A percentile compares a stretch with the other conserved stretches of the same genome.
These are phyloP conservation scores for Amanita exitialis DNA, from an alignment of 768 basidiomycete species.

Conservation along the genomic window DNA sequence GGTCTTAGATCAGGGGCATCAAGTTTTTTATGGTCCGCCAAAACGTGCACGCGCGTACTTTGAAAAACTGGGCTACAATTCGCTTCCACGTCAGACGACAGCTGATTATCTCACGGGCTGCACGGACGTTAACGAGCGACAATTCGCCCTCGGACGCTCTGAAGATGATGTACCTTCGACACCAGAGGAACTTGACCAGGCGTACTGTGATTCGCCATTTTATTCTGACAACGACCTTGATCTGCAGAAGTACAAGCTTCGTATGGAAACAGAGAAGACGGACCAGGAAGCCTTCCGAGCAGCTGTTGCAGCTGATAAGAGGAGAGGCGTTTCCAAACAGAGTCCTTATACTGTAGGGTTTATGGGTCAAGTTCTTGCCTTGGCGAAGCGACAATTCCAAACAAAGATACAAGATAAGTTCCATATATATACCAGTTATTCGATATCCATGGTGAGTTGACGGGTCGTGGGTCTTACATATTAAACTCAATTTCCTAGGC, in stretches of 20 bases:
- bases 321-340: constrained; percentile 63
- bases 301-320: constrained; percentile 70
- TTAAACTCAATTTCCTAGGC: constrained; percentile 19
- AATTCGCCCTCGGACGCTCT: constrained; percentile 56
- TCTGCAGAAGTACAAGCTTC: constrained; percentile 43
- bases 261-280: constrained; percentile 47
- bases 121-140: constrained; percentile 81
- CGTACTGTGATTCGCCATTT: constrained; percentile 43
- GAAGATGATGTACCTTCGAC: constrained; percentile 52
- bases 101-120: constrained; percentile 81
- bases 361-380: constrained; percentile 57
- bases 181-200: constrained; percentile 55
- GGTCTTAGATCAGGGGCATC: constrained; percentile 70
- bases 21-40: constrained; percentile 74
- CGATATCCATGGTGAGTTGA: constrained; percentile 42
- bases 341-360: constrained; percentile 82
- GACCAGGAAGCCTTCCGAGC: constrained; percentile 73
- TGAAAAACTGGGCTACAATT: constrained; percentile 57
- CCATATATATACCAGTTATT: constrained; percentile 63
- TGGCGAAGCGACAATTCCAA: constrained; percentile 67
- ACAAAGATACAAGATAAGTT: constrained; percentile 69
- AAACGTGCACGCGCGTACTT: constrained; percentile 74
- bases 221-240: constrained; percentile 31
- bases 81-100: constrained; percentile 75
- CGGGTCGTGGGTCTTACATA: neutral